Conservation (phyloP, 495 filamentous ascomycete species). For the Podospora pseudocomata region DNA sequence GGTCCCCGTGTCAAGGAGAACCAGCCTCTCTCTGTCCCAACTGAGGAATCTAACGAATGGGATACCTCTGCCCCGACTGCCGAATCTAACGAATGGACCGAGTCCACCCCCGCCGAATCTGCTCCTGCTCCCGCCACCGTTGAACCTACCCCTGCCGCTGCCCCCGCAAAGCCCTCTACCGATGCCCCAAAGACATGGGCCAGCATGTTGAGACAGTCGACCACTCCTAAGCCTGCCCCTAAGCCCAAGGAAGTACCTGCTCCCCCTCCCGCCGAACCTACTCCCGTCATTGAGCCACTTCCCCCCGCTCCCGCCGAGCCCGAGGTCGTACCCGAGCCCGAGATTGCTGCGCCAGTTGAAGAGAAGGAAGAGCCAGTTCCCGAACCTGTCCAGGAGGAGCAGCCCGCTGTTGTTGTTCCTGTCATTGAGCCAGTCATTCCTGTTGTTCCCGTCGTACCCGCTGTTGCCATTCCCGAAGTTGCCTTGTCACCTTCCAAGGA, state of each 20-base stretch:
- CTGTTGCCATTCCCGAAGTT: slow-evolving; percentile 49
- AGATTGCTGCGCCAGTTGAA: slow-evolving; percentile 22
- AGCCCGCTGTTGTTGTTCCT: slow-evolving; percentile 12
- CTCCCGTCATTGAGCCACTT: slow-evolving; percentile 36
- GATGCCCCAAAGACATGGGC: slow-evolving; percentile 53
- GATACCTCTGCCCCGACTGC: slow-evolving; percentile 37
- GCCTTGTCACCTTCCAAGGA: slow-evolving; percentile 67
- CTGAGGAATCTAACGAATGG: slow-evolving; percentile 45
- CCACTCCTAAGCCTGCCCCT: slow-evolving; percentile 40
- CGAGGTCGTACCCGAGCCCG: slow-evolving; percentile 31
- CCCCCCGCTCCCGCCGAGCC: slow-evolving; percentile 29
- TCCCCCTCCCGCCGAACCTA: slow-evolving; percentile 33
- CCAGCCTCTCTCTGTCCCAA: slow-evolving; percentile 46
- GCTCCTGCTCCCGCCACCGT: slow-evolving; percentile 24
- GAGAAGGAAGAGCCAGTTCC: slow-evolving; percentile 24
- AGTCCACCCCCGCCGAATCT: slow-evolving; percentile 16
- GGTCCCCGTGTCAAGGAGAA: slow-evolving; percentile 48
- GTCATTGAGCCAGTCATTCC: slow-evolving; percentile 16
- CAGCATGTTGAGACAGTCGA: slow-evolving; percentile 51
- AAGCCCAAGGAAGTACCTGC: slow-evolving; percentile 47
- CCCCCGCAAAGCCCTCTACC: slow-evolving; percentile 31
- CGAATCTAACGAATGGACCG: slow-evolving; percentile 2
- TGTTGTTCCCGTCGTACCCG: slow-evolving; percentile 30
- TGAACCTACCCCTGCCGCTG: slow-evolving; percentile 22
- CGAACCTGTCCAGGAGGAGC: slow-evolving; percentile 14